Base-by-base conservation (phyloP, 116 monocot species). In the Thalassia testudinum region DNA sequence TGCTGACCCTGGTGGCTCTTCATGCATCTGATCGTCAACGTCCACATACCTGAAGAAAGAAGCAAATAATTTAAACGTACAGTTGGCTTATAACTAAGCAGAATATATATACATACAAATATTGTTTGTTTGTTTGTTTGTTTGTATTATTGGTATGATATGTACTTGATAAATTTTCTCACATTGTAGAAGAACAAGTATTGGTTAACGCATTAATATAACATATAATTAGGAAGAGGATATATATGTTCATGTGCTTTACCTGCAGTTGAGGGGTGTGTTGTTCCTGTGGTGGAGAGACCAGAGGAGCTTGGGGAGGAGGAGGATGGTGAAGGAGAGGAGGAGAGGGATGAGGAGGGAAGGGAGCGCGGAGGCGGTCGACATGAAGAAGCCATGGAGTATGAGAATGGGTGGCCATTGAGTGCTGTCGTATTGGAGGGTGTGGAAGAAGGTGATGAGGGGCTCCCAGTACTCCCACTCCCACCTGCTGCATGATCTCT, bases 281-380 rank as follows among this genome's bases (percentile, higher is more conserved):
- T 44, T 5, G 54, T 57, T 27, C 13, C n/a, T n/a, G n/a, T 10
- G 52, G 27, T 56, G 42, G 53, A 74, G 68, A 49, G 54, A 55
- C 26, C 55, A 57, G 71, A 78, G 64, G 68, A 82, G 57, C 59
- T 69, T 78, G 66, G 40, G 20, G 58, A 87, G 58, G 63, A 82
- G 61, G 60, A 71, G 44, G 62, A 44, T 58, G 27, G 42, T n/a
- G n/a, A n/a, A 29, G 47, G 69, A 58, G 50, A 79, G 49, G 37
- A 67, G 10, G 62, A 78, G 21, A 38, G 47, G 26, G 49, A 81
- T 38, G 26, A 87, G 62, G 58, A 78, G 16, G 51, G 70, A 49
- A 42, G 60, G 72, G 67, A 56, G 60, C 3, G 11, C 19, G 7
- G 40, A 40, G 40, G 40, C 40, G 40, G 40, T 40, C 14, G 7